Base-by-base conservation (phyloP, 1,284 basidiomycete species). In the Phlebopus sp. region DNA sequence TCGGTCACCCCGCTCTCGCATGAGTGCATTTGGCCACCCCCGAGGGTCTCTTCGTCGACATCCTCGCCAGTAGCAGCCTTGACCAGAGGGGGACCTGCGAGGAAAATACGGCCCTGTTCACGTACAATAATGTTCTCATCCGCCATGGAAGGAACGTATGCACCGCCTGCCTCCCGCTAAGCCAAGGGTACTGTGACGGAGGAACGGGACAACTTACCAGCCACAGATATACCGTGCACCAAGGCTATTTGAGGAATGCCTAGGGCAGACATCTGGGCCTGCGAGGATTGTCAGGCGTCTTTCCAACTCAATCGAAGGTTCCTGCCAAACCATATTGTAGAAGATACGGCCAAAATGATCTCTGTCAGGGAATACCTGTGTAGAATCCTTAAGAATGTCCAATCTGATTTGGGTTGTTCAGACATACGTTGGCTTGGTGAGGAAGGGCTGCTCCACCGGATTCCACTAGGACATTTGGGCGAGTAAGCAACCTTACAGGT, bases 311-410 rank as follows among this genome's bases (percentile, higher is more conserved):
- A 37, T 30, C 13, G 34, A 29, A 29, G 42, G 43, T 30, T 37
- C 5, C 27, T 30, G 46, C 56, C 70, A 49, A 51, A 88, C 92
- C 92, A 96, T 97, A 63, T 97, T 97, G 68, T 94, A 97, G 70
- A 97, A 97, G 64, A 97, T 97, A 11, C 93, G 79, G 8, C 94
- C 94, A 63, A 97, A 97, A 67, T 97, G 92, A 59, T 96, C 87
- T 62, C 83, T 87, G 70, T 93, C 92, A 8, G 90, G 90, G 64
- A 92, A 93, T 5, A 84, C 77, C 75, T 78, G 50, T 19, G 31
- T 50, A 13, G 18, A 18, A 5, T n/a, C 47, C 11, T 44, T 60
- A 40, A 55, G 60, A 48, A 49, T 39, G 15, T 25, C 44, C 32
- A 34, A 27, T 31, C 17, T 25, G 45, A 44, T 42, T 11, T 15